These are phyloP conservation scores for Beauveria bassiana DNA, from an alignment of 2,329 filamentous ascomycete species.

Conservation along the genomic window DNA sequence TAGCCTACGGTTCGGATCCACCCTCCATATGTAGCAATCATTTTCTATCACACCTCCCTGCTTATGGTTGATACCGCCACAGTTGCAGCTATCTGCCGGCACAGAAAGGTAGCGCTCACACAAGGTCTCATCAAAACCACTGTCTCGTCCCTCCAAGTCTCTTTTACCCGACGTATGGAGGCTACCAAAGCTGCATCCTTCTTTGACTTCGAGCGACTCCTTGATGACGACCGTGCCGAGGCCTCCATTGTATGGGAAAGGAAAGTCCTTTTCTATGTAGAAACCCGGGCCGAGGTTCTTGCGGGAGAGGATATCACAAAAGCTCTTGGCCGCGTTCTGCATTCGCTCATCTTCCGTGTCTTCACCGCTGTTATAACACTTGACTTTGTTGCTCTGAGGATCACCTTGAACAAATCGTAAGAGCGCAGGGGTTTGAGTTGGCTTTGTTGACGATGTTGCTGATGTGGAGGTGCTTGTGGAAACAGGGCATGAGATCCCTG, in stretches of 20 bases:
- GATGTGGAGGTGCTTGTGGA: neutral
- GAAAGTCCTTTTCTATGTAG: neutral
- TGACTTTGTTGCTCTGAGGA: slow-evolving; percentile 7
- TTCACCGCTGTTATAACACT: slow-evolving; percentile 16
- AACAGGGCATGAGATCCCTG: neutral
- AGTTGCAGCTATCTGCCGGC: neutral
- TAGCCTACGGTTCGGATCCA: neutral
- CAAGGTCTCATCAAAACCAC: neutral
- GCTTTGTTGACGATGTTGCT: neutral
- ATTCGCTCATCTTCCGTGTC: slow-evolving; percentile 10
- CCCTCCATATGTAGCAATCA: neutral
- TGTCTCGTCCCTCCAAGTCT: neutral
- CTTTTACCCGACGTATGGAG: too few species aligned
- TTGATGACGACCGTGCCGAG: slow-evolving; percentile 9
- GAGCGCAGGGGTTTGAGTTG: neutral
- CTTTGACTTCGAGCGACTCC: slow-evolving; percentile 12
- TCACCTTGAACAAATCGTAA: slow-evolving; percentile 11
- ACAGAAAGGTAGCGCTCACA: neutral
- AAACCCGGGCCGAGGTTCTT: neutral
- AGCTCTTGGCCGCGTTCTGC: slow-evolving; percentile 13
- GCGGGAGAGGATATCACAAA: slow-evolving; percentile 3
- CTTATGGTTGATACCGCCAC: neutral
- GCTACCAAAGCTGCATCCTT: slow-evolving; percentile 7
- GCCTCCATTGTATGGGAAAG: slow-evolving; percentile 9
- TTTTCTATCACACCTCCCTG: neutral